Evolutionary conservation across 2,329 filamentous ascomycete genomes (phyloP).

Genomic region (Clonostachys rhizophaga): DNA sequence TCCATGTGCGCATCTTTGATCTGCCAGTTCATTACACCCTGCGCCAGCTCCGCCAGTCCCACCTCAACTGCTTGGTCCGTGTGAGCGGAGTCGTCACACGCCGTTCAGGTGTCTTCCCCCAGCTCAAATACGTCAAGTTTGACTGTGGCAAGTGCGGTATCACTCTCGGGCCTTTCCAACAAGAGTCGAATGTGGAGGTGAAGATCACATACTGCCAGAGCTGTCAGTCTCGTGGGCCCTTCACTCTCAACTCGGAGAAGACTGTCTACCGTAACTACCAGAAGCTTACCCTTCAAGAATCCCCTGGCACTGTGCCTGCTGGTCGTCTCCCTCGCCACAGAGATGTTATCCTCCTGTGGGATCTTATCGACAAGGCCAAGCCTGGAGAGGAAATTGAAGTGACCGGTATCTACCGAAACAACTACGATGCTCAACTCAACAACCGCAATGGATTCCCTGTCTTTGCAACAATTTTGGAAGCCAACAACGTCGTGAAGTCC

Average conservation of each 20-base stretch:
- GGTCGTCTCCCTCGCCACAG: constrained; percentile 89
- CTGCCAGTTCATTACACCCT: constrained; percentile 93
- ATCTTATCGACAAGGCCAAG: constrained; percentile 94
- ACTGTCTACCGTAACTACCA: constrained; percentile 99
- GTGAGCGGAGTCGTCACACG: constrained; percentile 95
- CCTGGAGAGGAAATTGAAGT: constrained; percentile 97
- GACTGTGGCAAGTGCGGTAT: constrained; percentile 91
- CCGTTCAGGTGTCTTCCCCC: constrained; percentile 91
- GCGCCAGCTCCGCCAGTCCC: constrained; percentile 88
- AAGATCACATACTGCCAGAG: constrained; percentile 95
- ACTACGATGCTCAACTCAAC: constrained; percentile 95
- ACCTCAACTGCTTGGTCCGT: constrained; percentile 91
- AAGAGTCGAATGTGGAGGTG: constrained; percentile 94
- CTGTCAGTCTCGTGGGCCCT: constrained; percentile 92
- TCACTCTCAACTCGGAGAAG: constrained; percentile 94
- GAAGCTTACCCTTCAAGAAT: constrained; percentile 94
- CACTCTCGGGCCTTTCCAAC: constrained; percentile 92
- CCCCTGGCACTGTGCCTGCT: constrained; percentile 92
- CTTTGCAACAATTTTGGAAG: constrained; percentile 95
- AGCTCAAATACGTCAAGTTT: constrained; percentile 98
- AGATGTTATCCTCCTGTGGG: constrained; percentile 93
- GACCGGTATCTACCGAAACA: constrained; percentile 95
- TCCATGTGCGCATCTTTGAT: constrained; percentile 95
- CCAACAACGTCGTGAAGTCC: constrained; percentile 94
- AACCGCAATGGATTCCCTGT: constrained; percentile 99